phyloP scores from a whole-genome alignment of 805 yeast genomes.

The Candida manassasensis region DNA sequence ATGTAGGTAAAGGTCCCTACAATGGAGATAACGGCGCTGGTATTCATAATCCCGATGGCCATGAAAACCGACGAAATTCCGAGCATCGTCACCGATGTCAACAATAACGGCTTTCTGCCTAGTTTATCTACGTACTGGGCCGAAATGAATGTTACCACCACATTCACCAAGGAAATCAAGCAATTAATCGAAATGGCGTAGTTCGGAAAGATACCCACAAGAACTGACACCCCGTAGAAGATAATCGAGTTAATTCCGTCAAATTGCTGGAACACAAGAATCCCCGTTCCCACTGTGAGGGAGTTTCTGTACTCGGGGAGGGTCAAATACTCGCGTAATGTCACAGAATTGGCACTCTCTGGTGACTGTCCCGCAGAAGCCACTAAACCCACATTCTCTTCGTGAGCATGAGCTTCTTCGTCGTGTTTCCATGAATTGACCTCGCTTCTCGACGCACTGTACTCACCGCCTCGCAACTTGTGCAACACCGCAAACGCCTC shows the following conservation, averaged over 20 bases:
- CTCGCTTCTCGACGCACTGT: conserved; percentile 28
- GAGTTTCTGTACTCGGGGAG: conserved; percentile 52
- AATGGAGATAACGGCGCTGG: conserved; percentile 48
- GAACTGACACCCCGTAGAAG: conserved; percentile 86
- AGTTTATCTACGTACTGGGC: conserved; percentile 71
- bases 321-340: conserved; percentile 43
- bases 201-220: conserved; percentile 67
- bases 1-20: conserved; percentile 69
- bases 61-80: conserved; percentile 58
- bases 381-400: conserved; percentile 9
- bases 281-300: conserved; percentile 59
- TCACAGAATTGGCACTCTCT: conserved; percentile 12
- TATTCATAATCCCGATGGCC: conserved; percentile 57
- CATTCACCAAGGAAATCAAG: conserved; percentile 69
- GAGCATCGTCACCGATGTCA: conserved; percentile 67
- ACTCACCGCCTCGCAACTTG: conserved; percentile 37
- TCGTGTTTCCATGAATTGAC: conserved; percentile 31
- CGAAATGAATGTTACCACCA: conserved; percentile 65
- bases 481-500: conserved; percentile 38
- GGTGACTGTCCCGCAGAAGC: background rate
- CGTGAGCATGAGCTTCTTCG: background rate
- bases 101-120: conserved; percentile 63
- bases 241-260: conserved; percentile 91
- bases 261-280: conserved; percentile 83
- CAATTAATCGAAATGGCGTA: conserved; percentile 71